A percentile compares a stretch with the other conserved stretches of the same genome.
Conservation (phyloP, 1,284 basidiomycete species). For the Fomitopsis palustris region DNA sequence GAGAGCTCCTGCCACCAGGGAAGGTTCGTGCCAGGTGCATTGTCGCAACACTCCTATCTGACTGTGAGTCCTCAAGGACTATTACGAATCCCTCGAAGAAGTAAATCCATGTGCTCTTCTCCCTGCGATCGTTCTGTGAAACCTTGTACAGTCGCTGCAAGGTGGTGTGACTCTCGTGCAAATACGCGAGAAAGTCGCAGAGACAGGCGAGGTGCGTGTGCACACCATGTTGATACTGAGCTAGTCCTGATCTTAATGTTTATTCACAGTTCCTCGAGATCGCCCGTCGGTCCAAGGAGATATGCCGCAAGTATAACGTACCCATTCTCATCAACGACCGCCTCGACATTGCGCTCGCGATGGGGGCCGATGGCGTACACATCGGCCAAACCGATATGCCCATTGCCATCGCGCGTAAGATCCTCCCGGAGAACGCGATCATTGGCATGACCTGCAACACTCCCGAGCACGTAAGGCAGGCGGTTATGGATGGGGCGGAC, state of each 20-base stretch:
- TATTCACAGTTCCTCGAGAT: constrained; percentile 73
- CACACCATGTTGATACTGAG: neutral
- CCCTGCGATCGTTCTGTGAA: constrained; percentile 5
- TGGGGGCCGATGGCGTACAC: constrained; percentile 80
- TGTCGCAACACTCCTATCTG: neutral
- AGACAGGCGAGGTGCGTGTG: constrained; percentile 68
- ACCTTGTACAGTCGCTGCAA: constrained; percentile 54
- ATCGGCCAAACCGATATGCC: constrained; percentile 92
- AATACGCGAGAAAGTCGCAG: constrained; percentile 79
- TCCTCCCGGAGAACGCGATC: constrained; percentile 71
- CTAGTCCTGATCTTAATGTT: neutral
- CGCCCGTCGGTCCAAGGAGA: constrained; percentile 64
- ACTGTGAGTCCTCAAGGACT: constrained; percentile 49
- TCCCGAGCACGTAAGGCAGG: constrained; percentile 56
- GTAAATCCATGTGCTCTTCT: constrained; percentile 36
- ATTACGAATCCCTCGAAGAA: constrained; percentile 76
- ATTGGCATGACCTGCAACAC: constrained; percentile 84
- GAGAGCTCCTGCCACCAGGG: constrained; percentile 76
- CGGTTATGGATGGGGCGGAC: constrained; percentile 63
- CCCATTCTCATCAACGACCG: constrained; percentile 93
- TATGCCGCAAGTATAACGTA: constrained; percentile 81
- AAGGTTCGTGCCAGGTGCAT: constrained; percentile 47
- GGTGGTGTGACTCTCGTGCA: constrained; percentile 92
- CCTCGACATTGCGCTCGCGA: constrained; percentile 81
- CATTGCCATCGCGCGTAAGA: constrained; percentile 58